Evolutionary conservation across 306 rosid genomes (phyloP).

Genomic region (Prunus fruticosa): DNA sequence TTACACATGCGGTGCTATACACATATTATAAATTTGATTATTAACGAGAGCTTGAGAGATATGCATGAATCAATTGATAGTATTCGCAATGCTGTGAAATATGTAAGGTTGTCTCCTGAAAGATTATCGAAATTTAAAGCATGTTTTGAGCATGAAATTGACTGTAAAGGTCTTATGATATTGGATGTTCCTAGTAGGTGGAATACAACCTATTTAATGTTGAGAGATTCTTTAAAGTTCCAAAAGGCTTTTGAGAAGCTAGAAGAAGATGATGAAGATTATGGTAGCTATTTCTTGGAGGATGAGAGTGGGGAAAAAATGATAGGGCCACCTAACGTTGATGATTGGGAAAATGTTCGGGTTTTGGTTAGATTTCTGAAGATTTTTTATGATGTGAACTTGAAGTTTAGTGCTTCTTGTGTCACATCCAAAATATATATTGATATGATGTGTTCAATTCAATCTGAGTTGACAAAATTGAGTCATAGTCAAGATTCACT

Average conservation of each 20-base stretch:
- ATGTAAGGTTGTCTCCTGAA: not conserved
- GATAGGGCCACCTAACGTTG: not conserved
- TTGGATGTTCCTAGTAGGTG: not conserved
- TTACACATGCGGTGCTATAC: not conserved
- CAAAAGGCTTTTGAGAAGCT: not conserved
- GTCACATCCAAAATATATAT: not conserved
- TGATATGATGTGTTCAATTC: not conserved
- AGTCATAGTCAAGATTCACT: not conserved
- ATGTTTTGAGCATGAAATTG: not conserved
- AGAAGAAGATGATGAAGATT: not conserved
- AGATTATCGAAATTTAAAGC: not conserved
- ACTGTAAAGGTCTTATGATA: not conserved
- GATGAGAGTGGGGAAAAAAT: not conserved
- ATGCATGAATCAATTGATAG: not conserved
- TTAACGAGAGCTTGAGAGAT: not conserved
- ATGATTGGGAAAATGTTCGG: not conserved
- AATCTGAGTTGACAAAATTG: not conserved
- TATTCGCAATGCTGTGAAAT: not conserved
- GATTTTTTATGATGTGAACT: not conserved
- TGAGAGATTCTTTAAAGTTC: not conserved
- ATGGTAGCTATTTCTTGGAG: not conserved
- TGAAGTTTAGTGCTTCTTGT: not conserved
- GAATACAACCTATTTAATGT: slow-evolving; percentile 10
- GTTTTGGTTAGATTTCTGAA: slow-evolving; percentile 1
- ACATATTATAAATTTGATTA: not conserved